These are phyloP conservation scores for Phytophthora palmivora DNA, from an alignment of 352 stramenopile genomes.

Conservation along the genomic window DNA sequence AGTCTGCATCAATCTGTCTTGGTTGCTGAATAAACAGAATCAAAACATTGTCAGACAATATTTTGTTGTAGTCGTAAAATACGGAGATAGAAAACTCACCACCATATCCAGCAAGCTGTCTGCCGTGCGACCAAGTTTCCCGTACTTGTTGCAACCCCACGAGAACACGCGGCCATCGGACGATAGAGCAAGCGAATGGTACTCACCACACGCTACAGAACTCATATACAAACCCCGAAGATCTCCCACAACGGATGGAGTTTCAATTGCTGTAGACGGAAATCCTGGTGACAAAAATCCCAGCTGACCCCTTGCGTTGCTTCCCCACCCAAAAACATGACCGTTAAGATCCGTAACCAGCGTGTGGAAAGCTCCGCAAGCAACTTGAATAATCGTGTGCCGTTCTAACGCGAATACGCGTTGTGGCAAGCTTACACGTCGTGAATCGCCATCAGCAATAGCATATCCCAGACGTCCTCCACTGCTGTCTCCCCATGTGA, in stretches of 20 bases:
- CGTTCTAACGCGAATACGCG: conserved; percentile 42
- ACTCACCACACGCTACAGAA: conserved; percentile 71
- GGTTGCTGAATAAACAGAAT: conserved; percentile 48
- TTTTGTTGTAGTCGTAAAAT: not conserved
- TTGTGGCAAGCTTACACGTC: conserved; percentile 48
- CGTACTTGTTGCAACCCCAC: conserved; percentile 78
- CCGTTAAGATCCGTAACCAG: conserved; percentile 76
- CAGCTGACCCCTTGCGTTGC: conserved; percentile 59
- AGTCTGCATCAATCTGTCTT: conserved; percentile 41
- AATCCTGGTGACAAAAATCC: conserved; percentile 42
- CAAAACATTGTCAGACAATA: conserved; percentile 6
- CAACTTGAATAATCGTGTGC: conserved; percentile 56
- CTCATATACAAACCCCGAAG: conserved; percentile 69
- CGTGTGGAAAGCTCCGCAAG: conserved; percentile 76
- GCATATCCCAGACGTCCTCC: conserved; percentile 67
- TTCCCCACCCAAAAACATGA: conserved; percentile 79
- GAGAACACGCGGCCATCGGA: conserved; percentile 69
- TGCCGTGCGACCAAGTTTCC: conserved; percentile 58
- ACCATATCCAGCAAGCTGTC: conserved; percentile 47
- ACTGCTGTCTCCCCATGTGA: conserved; percentile 72
- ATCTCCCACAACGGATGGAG: conserved; percentile 47
- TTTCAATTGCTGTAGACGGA: conserved; percentile 34
- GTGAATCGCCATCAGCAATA: conserved; percentile 48
- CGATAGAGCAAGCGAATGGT: conserved; percentile 74
- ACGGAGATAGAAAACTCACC: conserved; percentile 30